Base-by-base conservation (phyloP, 2,329 filamentous ascomycete genomes). In the Hirsutella rhossiliensis region DNA sequence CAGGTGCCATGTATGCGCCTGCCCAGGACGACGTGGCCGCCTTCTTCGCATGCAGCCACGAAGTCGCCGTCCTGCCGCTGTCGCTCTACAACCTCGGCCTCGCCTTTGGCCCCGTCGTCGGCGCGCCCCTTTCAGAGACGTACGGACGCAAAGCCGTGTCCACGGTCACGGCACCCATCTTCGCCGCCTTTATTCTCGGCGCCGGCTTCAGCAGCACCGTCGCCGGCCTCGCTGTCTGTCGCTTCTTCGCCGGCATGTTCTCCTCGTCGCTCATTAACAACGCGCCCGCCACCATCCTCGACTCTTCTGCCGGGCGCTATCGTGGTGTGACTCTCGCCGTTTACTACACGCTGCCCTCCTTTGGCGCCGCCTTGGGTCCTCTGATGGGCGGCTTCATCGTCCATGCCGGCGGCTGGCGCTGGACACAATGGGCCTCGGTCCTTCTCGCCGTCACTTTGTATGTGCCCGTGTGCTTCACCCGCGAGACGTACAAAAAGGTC, bases 121-220 rank as follows among this genome's bases (percentile, higher is more conserved):
- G 89, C 56, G 85, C 85, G 7, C 85, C 85, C 0, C 62, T 87
- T 29, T 84, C 79, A 6, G 85, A 92, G 59, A 73, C 88, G 42
- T 69, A 81, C 44, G 85, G 85, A 23, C 71, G 85, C 42, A 57
- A 50, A 47, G 54, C 50, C 11, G 41, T 51, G 3, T 46, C 41
- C 31, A 56, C 64, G 50, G 73, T 64, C 12, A 66, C 73, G 0
- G 86, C 83, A 0, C 64, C 87, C 0, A 58, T 78, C 1, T 77
- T 88, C 15, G 63, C 88, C 27, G 87, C 88, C 59, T 75, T 86
- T 49, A 82, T 89, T 47, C 82, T 84, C 1, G 84, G 82, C 47
- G 83, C 84, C 2, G 75, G 50, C 3, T 53, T 89, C 0, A 69
- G 83, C 6, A 68, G 78, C 51, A 87, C 87, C 50, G 82, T 87